phyloP scores from a whole-genome alignment of 2,329 filamentous ascomycete genomes.

The Cryphonectria parasitica region DNA sequence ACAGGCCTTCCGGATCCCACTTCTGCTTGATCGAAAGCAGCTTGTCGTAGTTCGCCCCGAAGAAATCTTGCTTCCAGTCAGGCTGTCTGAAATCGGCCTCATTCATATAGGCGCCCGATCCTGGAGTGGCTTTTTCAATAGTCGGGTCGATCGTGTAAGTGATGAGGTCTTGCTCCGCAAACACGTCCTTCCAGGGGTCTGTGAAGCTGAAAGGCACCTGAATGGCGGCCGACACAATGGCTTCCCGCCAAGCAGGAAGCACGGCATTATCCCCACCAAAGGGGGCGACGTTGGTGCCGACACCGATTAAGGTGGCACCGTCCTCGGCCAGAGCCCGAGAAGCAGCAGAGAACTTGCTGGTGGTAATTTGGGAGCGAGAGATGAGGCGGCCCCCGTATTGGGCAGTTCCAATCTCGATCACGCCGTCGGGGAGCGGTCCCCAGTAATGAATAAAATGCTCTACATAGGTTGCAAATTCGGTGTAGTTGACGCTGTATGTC shows the following conservation, averaged over 20 bases:
- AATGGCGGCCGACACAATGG: slow-evolving; percentile 40
- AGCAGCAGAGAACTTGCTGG: slow-evolving; percentile 17
- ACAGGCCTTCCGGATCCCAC: slow-evolving; percentile 51
- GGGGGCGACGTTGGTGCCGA: slow-evolving; percentile 25
- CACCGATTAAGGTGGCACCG: slow-evolving; percentile 27
- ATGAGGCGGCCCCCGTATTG: slow-evolving; percentile 43
- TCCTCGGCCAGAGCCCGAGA: slow-evolving; percentile 18
- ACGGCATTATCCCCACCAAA: slow-evolving; percentile 41
- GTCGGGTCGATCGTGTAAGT: slow-evolving; percentile 38
- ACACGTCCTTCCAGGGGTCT: slow-evolving; percentile 33
- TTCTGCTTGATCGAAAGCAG: slow-evolving; percentile 50
- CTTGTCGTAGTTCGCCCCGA: slow-evolving; percentile 48
- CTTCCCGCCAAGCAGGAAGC: slow-evolving; percentile 43
- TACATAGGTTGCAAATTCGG: slow-evolving; percentile 35
- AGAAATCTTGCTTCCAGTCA: slow-evolving; percentile 51
- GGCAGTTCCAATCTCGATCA: slow-evolving; percentile 38
- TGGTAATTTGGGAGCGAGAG: slow-evolving; percentile 35
- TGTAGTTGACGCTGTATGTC: slow-evolving; percentile 33
- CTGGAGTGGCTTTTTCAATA: slow-evolving; percentile 42
- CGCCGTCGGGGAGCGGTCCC: slow-evolving; percentile 42
- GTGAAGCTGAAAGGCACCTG: slow-evolving; percentile 35
- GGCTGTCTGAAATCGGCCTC: slow-evolving; percentile 55
- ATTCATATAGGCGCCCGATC: slow-evolving; percentile 52
- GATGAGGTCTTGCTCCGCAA: slow-evolving; percentile 36
- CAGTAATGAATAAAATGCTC: slow-evolving; percentile 42